Conservation (phyloP, 805 yeast genomes). For the Kodamaea restingae region DNA sequence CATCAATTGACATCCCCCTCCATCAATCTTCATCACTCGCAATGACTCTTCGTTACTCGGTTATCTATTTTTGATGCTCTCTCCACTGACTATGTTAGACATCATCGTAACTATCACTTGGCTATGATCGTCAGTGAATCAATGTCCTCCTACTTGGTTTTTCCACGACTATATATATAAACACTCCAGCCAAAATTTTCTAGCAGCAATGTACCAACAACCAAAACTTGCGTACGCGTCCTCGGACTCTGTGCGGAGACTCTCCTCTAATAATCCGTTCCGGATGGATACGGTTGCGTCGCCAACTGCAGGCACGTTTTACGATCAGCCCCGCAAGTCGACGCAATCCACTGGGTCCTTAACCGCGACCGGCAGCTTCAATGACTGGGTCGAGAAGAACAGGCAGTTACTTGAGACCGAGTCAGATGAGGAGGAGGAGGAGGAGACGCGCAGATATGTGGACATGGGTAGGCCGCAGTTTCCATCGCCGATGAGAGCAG, state of each 20-base stretch:
- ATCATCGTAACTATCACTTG: too few species aligned
- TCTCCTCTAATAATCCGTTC: constrained; percentile 73
- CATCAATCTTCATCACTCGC: too few species aligned
- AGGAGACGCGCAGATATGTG: constrained; percentile 20
- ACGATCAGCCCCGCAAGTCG: constrained; percentile 6
- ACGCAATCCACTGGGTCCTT: constrained; percentile 6
- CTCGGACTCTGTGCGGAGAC: constrained; percentile 36
- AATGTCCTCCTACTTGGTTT: too few species aligned
- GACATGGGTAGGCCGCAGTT: constrained; percentile 13
- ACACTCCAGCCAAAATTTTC: background rate
- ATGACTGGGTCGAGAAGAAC: constrained; percentile 54
- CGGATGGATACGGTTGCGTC: constrained; percentile 31
- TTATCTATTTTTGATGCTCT: too few species aligned
- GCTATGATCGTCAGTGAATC: too few species aligned
- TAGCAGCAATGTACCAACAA: constrained; percentile 34
- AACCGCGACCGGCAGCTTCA: constrained; percentile 29
- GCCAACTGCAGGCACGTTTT: constrained; percentile 1
- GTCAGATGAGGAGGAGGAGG: constrained; percentile 39
- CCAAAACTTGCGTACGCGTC: constrained; percentile 33
- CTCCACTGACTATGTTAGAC: too few species aligned
- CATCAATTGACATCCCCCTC: too few species aligned
- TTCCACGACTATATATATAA: background rate
- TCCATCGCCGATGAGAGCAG: constrained; percentile 30
- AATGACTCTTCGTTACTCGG: too few species aligned
- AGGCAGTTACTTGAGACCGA: constrained; percentile 38